Evolutionary conservation across 257 asterid genomes (phyloP).

Genomic region (Ilex aquifolium): DNA sequence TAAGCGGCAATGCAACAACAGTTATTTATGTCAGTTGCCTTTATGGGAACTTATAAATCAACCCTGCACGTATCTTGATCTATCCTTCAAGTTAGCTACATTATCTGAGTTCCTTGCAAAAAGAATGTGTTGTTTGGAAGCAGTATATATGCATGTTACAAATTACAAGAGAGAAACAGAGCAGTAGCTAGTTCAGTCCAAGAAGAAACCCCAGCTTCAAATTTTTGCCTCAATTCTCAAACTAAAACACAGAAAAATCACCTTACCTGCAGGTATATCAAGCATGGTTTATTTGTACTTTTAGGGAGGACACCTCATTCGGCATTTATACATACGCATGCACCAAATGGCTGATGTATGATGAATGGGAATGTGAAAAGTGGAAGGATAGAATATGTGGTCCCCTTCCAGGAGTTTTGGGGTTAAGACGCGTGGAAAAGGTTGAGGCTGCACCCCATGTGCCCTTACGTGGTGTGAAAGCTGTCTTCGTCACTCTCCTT

Average conservation of each 20-base stretch:
- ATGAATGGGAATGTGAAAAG: neutral
- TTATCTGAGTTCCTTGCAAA: too few species aligned
- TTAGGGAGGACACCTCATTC: too few species aligned
- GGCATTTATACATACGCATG: neutral
- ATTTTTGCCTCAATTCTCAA: too few species aligned
- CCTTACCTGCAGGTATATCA: too few species aligned
- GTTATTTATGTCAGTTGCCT: constrained; percentile 12
- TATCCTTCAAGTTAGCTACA: neutral
- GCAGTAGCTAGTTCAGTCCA: too few species aligned
- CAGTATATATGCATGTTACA: too few species aligned
- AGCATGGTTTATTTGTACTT: too few species aligned
- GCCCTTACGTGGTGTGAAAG: constrained; percentile 25
- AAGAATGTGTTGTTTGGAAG: too few species aligned
- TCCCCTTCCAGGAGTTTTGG: constrained; percentile 21
- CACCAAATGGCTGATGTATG: neutral
- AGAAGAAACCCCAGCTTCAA: too few species aligned
- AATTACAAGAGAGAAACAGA: too few species aligned
- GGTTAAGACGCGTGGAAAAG: constrained; percentile 44
- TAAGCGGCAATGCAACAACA: neutral
- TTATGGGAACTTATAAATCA: constrained; percentile 1
- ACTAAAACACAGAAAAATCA: too few species aligned
- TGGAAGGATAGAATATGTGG: constrained; percentile 33
- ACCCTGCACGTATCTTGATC: constrained; percentile 3
- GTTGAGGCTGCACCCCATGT: constrained; percentile 31
- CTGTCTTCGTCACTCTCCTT: constrained; percentile 8